These are phyloP conservation scores for Magnusiomyces clavatus DNA, from an alignment of 1,139 yeast species.

Conservation along the genomic window DNA sequence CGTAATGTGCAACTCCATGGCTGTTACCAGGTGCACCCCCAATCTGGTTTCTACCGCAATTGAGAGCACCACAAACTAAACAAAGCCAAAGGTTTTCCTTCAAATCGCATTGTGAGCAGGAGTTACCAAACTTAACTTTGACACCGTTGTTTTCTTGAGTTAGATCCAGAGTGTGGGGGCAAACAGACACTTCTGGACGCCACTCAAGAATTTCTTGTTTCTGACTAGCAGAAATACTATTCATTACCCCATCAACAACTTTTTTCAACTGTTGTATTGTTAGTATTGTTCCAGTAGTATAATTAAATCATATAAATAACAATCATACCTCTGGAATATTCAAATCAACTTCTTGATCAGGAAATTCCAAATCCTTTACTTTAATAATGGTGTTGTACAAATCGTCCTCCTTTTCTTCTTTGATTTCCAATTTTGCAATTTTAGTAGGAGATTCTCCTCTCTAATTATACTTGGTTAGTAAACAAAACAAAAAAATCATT, in stretches of 20 bases:
- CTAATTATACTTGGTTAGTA: not conserved
- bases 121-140: constrained; percentile 29
- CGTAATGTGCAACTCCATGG: constrained; percentile 73
- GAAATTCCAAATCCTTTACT: constrained; percentile 38
- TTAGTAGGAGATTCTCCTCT: constrained; percentile 39
- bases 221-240: constrained; percentile 57
- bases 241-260: constrained; percentile 44
- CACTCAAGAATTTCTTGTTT: constrained; percentile 78
- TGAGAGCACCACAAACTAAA: constrained; percentile 76
- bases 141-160: constrained; percentile 30
- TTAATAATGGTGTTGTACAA: constrained; percentile 44
- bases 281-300: no score
- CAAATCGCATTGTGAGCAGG: constrained; percentile 63
- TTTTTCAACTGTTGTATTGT: constrained; percentile 15
- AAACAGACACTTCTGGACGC: constrained; percentile 80
- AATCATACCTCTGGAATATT: not conserved
- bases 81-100: constrained; percentile 86
- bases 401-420: constrained; percentile 63
- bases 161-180: constrained; percentile 61
- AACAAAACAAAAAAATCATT: not conserved
- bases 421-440: constrained; percentile 66
- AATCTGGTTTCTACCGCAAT: constrained; percentile 90
- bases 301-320: not conserved
- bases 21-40: constrained; percentile 91
- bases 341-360: constrained; percentile 14